Conservation (phyloP, 371 early-diverging fungal species). For the Mucor velutinosus region DNA sequence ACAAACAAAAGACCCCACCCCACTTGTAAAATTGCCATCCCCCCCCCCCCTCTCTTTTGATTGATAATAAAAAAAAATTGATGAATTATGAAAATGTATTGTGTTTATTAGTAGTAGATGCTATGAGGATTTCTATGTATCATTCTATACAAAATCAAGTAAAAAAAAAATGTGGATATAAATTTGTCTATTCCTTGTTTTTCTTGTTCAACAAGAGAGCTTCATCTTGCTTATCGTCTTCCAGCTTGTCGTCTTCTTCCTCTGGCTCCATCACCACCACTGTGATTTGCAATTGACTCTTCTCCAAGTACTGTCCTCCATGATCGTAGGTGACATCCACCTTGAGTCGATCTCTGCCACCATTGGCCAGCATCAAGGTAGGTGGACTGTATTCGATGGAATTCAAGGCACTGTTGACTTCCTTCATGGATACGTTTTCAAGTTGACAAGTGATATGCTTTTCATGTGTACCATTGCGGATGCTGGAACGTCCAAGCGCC, state of each 20-base stretch:
- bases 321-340: conserved; percentile 28
- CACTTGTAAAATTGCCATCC: too few species aligned
- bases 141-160: neutral
- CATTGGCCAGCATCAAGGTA: conserved; percentile 37
- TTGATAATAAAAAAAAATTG: too few species aligned
- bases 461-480: conserved; percentile 11
- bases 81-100: too few species aligned
- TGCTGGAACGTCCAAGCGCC: conserved; percentile 25
- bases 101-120: too few species aligned
- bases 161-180: neutral
- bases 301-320: conserved; percentile 6
- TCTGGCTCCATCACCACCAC: conserved; percentile 38
- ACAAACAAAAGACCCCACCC: too few species aligned
- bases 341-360: conserved; percentile 41
- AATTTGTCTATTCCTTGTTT: neutral
- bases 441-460: conserved; percentile 16
- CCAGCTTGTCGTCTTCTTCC: conserved; percentile 33
- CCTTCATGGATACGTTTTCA: conserved; percentile 26
- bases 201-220: conserved; percentile 1
- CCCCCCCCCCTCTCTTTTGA: too few species aligned
- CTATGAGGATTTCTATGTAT: too few species aligned
- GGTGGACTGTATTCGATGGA: conserved; percentile 39
- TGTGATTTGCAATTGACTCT: conserved; percentile 22
- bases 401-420: conserved; percentile 43
- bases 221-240: neutral